Conservation (phyloP, 805 yeast species). For the Candida germanica region DNA sequence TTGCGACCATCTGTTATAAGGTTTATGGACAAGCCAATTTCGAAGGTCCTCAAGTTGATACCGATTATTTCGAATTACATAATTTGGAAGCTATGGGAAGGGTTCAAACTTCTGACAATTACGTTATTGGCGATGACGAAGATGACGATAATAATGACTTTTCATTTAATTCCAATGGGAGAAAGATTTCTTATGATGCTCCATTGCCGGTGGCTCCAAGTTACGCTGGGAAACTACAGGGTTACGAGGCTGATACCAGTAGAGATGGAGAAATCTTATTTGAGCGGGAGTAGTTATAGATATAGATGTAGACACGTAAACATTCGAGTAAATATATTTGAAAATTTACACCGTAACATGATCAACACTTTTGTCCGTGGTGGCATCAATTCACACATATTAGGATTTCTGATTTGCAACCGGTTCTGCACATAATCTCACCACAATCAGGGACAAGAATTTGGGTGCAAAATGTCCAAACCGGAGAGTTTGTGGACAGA, state of each 20-base stretch:
- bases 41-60: constrained; percentile 59
- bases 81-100: constrained; percentile 23
- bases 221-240: not conserved
- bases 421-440: too few relatives aligned
- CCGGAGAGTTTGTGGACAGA: too few relatives aligned
- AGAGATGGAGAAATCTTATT: not conserved
- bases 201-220: constrained; percentile 10
- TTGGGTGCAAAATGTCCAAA: too few relatives aligned
- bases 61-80: constrained; percentile 39
- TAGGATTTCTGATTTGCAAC: too few relatives aligned
- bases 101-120: constrained; percentile 9
- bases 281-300: too few relatives aligned
- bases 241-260: too few relatives aligned
- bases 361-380: too few relatives aligned
- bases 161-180: constrained; percentile 4
- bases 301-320: not conserved
- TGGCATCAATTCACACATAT: too few relatives aligned
- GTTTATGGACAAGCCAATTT: constrained; percentile 63
- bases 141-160: constrained; percentile 9
- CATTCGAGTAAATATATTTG: not conserved
- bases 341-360: too few relatives aligned
- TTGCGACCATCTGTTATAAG: constrained; percentile 51
- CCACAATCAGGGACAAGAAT: too few relatives aligned
- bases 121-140: constrained; percentile 17
- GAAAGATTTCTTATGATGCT: constrained; percentile 5